phyloP scores from a whole-genome alignment of 352 stramenopile species.

The Thalassiosira mediterranea region DNA sequence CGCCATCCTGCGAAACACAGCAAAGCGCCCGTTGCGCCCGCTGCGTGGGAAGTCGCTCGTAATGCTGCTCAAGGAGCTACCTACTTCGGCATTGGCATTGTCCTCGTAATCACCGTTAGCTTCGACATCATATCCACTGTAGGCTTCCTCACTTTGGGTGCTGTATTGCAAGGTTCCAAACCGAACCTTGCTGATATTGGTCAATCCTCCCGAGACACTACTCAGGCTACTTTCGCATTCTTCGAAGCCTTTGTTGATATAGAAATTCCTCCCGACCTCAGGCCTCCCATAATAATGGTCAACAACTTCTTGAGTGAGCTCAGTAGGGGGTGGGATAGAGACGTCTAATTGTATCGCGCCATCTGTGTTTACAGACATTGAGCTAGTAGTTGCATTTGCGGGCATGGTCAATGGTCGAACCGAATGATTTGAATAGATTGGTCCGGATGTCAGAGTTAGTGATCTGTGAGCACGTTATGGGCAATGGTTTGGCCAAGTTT shows the following conservation, averaged over 20 bases:
- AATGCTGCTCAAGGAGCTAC: not conserved
- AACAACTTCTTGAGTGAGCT: not conserved
- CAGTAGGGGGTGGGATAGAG: not conserved
- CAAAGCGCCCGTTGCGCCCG: slow-evolving; percentile 1
- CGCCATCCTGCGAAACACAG: slow-evolving; percentile 4
- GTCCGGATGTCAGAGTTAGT: too few species aligned
- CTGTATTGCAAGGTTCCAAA: slow-evolving; percentile 6
- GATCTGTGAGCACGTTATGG: too few species aligned
- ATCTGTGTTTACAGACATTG: not conserved
- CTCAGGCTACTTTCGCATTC: slow-evolving; percentile 20
- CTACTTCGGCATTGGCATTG: not conserved
- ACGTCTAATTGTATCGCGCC: not conserved
- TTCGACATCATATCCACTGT: slow-evolving; percentile 1
- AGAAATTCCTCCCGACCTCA: slow-evolving; percentile 23
- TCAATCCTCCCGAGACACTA: slow-evolving; percentile 6
- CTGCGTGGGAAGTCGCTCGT: slow-evolving; percentile 1
- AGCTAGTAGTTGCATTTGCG: too few species aligned
- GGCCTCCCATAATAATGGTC: not conserved
- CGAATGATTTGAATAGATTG: too few species aligned
- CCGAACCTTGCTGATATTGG: slow-evolving; percentile 9
- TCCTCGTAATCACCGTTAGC: not conserved
- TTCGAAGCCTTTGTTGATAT: slow-evolving; percentile 16
- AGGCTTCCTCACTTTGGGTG: not conserved
- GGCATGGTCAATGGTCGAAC: too few species aligned
- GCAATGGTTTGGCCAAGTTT: too few species aligned